Percentiles rank a stretch among this genome's conserved stretches.
These are phyloP conservation scores for Lolium rigidum DNA, from an alignment of 176 grass and related monocot species.

Conservation along the genomic window DNA sequence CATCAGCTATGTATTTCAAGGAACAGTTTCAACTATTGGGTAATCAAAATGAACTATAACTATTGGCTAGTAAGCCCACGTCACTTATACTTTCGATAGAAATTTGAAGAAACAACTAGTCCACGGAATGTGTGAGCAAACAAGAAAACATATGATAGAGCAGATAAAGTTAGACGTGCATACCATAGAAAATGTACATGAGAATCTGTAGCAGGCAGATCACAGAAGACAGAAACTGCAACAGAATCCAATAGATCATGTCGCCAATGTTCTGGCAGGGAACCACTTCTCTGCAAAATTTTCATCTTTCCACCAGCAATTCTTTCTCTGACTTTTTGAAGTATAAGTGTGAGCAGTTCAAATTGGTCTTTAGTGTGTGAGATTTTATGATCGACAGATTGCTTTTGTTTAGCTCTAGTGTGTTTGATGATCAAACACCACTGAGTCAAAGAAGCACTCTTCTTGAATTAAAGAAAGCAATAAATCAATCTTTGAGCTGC, in stretches of 20 bases:
- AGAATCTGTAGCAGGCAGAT: slow-evolving; percentile 43
- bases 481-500: slow-evolving; percentile 77
- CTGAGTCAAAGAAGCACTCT: slow-evolving; percentile 76
- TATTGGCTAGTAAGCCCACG: neutral
- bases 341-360: slow-evolving; percentile 66
- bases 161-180: slow-evolving; percentile 23
- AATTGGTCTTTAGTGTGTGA: slow-evolving; percentile 46
- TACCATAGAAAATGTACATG: slow-evolving; percentile 70
- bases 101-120: slow-evolving; percentile 7
- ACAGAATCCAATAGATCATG: slow-evolving; percentile 77
- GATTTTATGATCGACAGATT: slow-evolving; percentile 28
- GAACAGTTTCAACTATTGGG: neutral
- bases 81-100: neutral
- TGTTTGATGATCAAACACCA: slow-evolving; percentile 69
- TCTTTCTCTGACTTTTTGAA: slow-evolving; percentile 73
- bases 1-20: neutral
- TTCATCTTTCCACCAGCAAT: slow-evolving; percentile 50
- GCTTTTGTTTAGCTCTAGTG: slow-evolving; percentile 39
- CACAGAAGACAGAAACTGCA: slow-evolving; percentile 55
- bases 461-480: slow-evolving; percentile 85
- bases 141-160: neutral
- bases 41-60: slow-evolving; percentile 21
- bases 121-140: neutral
- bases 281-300: slow-evolving; percentile 64
- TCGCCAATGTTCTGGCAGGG: slow-evolving; percentile 56